Percentiles rank a stretch among this genome's conserved stretches.
phyloP scores from a whole-genome alignment of 805 yeast genomes.

The Blastobotrys terrestris region DNA sequence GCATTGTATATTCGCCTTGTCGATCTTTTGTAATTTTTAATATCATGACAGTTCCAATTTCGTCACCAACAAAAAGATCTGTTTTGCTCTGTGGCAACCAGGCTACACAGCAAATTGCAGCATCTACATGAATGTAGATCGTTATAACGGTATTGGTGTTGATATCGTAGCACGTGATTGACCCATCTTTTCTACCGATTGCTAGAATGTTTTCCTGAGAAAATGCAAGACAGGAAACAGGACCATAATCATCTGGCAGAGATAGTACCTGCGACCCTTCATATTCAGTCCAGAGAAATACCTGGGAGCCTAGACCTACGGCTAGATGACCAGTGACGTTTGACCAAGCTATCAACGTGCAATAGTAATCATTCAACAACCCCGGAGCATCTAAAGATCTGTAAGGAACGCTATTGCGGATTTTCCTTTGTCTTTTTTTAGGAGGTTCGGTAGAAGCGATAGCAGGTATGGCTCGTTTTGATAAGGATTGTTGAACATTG shows the following conservation, averaged over 20 bases:
- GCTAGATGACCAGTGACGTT: constrained; percentile 43
- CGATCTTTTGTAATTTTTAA: constrained; percentile 5
- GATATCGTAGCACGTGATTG: constrained; percentile 24
- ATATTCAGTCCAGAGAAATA: constrained; percentile 54
- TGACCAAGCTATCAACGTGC: constrained; percentile 72
- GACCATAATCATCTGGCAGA: constrained; percentile 10
- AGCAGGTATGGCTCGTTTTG: neutral
- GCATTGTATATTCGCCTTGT: neutral
- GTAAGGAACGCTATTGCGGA: constrained; percentile 27
- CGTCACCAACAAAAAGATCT: constrained; percentile 58
- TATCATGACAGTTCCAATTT: constrained; percentile 46
- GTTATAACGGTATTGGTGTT: constrained; percentile 25
- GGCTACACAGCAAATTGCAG: constrained; percentile 40
- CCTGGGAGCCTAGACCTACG: constrained; percentile 55
- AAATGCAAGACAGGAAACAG: constrained; percentile 13
- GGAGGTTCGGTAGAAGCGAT: constrained; percentile 9
- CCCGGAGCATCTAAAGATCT: constrained; percentile 60
- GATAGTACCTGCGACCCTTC: constrained; percentile 41
- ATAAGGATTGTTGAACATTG: neutral
- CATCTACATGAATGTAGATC: constrained; percentile 36
- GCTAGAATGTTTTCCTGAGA: constrained; percentile 13
- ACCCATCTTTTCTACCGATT: constrained; percentile 17
- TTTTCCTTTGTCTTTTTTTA: constrained; percentile 22
- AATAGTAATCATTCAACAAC: constrained; percentile 66
- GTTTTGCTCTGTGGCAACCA: constrained; percentile 46